Conservation (phyloP, 129 eudicot genomes). For the Artemisia tridentata region DNA sequence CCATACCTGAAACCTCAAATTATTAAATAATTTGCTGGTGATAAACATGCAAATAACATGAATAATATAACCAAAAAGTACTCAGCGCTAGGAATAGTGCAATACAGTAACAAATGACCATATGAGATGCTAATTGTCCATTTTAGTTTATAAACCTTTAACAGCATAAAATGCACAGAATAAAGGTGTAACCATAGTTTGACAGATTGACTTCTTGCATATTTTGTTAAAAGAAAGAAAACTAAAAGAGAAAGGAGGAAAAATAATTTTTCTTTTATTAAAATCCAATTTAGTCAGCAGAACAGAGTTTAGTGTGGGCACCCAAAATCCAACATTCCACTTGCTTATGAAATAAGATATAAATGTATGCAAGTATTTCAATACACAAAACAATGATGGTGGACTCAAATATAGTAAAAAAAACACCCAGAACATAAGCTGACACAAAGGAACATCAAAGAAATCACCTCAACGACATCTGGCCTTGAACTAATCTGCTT, state of each 20-base stretch:
- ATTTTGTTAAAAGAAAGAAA: too few species aligned
- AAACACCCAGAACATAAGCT: background rate
- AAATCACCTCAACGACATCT: constrained; percentile 91
- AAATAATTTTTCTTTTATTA: too few species aligned
- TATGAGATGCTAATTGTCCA: background rate
- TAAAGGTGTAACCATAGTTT: background rate
- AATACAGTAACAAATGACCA: background rate
- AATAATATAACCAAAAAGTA: background rate
- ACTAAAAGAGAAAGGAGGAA: background rate
- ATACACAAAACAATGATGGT: too few species aligned
- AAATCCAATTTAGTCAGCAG: background rate
- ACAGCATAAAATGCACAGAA: background rate
- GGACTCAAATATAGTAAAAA: too few species aligned
- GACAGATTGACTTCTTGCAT: too few species aligned
- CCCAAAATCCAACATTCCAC: background rate
- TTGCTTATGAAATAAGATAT: background rate
- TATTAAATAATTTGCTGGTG: background rate
- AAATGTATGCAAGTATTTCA: background rate
- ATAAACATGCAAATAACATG: background rate
- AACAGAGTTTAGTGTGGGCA: background rate
- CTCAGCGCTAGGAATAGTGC: background rate
- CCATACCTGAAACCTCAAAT: constrained; percentile 69
- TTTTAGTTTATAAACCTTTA: constrained; percentile 1
- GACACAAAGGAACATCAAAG: background rate
- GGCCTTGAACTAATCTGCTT: constrained; percentile 90